A percentile compares a stretch with the other conserved stretches of the same genome.
These are phyloP conservation scores for Rauvolfia tetraphylla DNA, from an alignment of 257 asterid species.

Conservation along the genomic window DNA sequence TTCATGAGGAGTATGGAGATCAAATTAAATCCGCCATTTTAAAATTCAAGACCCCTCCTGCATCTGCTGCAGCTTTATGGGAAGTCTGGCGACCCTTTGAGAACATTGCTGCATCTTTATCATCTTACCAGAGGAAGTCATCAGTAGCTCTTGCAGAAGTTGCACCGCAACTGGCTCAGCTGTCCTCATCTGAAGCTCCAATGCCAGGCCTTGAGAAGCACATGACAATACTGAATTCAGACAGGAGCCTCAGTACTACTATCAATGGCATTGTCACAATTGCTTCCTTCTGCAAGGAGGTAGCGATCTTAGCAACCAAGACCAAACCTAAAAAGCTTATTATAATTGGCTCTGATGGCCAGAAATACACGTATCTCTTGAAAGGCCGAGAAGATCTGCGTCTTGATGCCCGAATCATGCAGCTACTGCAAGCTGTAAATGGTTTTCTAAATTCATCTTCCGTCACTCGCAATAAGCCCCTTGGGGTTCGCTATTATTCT, in stretches of 20 bases:
- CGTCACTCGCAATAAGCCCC: conserved; percentile 64
- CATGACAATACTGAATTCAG: conserved; percentile 53
- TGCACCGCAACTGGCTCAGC: conserved; percentile 83
- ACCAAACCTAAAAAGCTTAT: conserved; percentile 88
- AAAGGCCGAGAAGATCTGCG: conserved; percentile 99
- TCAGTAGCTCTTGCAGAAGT: conserved; percentile 84
- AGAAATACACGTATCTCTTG: conserved; percentile 84
- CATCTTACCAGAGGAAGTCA: conserved; percentile 90
- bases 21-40: conserved; percentile 72
- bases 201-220: conserved; percentile 99
- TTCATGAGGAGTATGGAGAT: conserved; percentile 68
- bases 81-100: conserved; percentile 98
- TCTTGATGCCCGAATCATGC: conserved; percentile 99
- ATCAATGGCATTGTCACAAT: conserved; percentile 66
- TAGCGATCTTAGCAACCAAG: conserved; percentile 83
- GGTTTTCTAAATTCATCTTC: conserved; percentile 79
- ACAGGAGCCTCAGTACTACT: conserved; percentile 37
- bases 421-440: conserved; percentile 87
- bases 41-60: conserved; percentile 84
- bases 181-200: conserved; percentile 84
- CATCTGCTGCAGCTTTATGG: conserved; percentile 74
- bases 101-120: conserved; percentile 77
- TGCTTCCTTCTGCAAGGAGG: conserved; percentile 72
- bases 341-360: conserved; percentile 89
- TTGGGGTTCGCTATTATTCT: conserved; percentile 80